Conservation (phyloP, 164 flowering plant species). For the Chimonanthus praecox region DNA sequence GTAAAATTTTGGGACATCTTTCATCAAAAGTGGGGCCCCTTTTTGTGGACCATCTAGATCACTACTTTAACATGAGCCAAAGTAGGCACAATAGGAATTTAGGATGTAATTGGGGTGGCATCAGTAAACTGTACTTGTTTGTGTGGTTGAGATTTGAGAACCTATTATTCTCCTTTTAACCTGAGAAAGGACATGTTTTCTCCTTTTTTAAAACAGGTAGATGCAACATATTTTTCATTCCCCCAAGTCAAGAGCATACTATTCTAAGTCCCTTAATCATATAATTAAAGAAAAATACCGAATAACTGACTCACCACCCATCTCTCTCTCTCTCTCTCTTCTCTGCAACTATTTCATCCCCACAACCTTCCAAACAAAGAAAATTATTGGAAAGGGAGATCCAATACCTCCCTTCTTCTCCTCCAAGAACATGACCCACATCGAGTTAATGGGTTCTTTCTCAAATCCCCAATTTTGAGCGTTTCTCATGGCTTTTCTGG, state of each 20-base stretch:
- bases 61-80: too few relatives aligned
- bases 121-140: too few relatives aligned
- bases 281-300: background rate
- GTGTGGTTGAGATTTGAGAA: background rate
- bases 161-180: background rate
- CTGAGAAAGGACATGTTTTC: background rate
- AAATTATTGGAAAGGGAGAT: conserved; percentile 82
- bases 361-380: conserved; percentile 82
- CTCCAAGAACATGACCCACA: conserved; percentile 2
- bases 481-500: conserved; percentile 17
- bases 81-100: too few relatives aligned
- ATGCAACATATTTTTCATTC: conserved; percentile 19
- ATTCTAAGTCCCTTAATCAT: conserved; percentile 5
- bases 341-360: conserved; percentile 46
- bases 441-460: conserved; percentile 10
- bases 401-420: conserved; percentile 30
- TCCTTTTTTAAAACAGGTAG: conserved; percentile 13
- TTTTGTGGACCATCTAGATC: too few relatives aligned
- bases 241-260: background rate
- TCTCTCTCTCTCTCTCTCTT: conserved; percentile 24
- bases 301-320: conserved; percentile 39
- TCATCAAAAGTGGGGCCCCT: too few relatives aligned
- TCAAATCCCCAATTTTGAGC: background rate
- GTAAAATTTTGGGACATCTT: too few relatives aligned
- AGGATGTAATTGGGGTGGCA: too few relatives aligned